phyloP scores from a whole-genome alignment of 1,284 basidiomycete species.

The Anthracocystis setariae region DNA sequence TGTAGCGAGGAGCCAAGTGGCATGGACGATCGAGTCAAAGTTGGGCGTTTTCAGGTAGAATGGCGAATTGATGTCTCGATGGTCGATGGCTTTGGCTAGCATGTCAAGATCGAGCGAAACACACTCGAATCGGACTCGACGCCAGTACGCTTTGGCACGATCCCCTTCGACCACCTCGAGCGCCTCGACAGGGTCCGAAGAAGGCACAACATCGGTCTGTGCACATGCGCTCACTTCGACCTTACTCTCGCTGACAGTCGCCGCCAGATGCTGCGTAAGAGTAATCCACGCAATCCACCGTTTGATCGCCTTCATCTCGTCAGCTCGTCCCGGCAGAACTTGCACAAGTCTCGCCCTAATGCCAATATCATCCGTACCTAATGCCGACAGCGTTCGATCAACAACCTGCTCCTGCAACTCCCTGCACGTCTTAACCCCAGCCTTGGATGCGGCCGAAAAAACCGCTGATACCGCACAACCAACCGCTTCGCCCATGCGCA shows the following conservation, averaged over 20 bases:
- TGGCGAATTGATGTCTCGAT: slow-evolving; percentile 12
- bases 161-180: slow-evolving; percentile 1
- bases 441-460: slow-evolving; percentile 11
- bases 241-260: neutral
- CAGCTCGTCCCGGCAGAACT: slow-evolving; percentile 6
- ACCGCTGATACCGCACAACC: slow-evolving; percentile 5
- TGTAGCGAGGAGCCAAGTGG: slow-evolving; percentile 12
- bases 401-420: slow-evolving; percentile 19
- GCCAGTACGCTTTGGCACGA: slow-evolving; percentile 2
- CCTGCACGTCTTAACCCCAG: neutral
- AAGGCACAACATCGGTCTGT: neutral
- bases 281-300: slow-evolving; percentile 31
- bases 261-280: slow-evolving; percentile 24
- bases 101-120: slow-evolving; percentile 19
- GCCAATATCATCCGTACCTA: slow-evolving; percentile 9
- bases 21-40: slow-evolving; percentile 17
- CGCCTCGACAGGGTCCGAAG: slow-evolving; percentile 5
- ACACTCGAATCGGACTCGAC: slow-evolving; percentile 5
- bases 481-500: slow-evolving; percentile 3
- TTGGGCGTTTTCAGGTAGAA: slow-evolving; percentile 28
- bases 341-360: slow-evolving; percentile 21
- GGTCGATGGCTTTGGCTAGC: slow-evolving; percentile 20
- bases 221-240: neutral
- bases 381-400: slow-evolving; percentile 12
- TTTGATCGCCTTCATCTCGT: slow-evolving; percentile 7